phyloP scores from a whole-genome alignment of 345 rosid species.

The Aurinia saxatilis region DNA sequence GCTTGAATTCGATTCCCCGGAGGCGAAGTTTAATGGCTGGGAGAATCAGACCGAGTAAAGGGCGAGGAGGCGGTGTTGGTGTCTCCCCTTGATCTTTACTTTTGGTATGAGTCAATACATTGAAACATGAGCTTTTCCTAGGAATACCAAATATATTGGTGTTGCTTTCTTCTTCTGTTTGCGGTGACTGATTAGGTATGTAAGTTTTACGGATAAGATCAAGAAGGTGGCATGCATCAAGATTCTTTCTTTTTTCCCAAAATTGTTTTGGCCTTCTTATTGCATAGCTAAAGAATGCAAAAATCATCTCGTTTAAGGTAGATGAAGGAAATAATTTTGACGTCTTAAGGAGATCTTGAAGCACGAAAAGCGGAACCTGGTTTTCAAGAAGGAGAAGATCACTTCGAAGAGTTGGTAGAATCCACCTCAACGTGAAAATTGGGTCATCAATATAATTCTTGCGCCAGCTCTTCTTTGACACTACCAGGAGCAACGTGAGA shows the following conservation, averaged over 20 bases:
- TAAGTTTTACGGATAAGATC: slow-evolving; percentile 17
- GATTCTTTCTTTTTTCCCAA: neutral
- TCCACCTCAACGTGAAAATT: too few relatives aligned
- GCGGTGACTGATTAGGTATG: neutral
- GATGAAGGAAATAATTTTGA: neutral
- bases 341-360: neutral
- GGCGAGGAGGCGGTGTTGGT: neutral
- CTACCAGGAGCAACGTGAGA: slow-evolving; percentile 30
- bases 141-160: neutral
- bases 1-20: slow-evolving; percentile 35
- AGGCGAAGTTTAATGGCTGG: slow-evolving; percentile 40
- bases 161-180: neutral
- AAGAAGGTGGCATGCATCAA: too few relatives aligned
- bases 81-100: neutral
- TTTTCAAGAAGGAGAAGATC: slow-evolving; percentile 21
- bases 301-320: neutral
- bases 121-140: neutral
- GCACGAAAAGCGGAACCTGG: slow-evolving; percentile 18
- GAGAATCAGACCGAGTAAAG: slow-evolving; percentile 22
- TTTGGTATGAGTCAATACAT: neutral
- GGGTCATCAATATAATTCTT: slow-evolving; percentile 35
- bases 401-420: slow-evolving; percentile 11
- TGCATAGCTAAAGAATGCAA: neutral
- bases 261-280: neutral
- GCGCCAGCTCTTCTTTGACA: too few relatives aligned